Conservation (phyloP, 164 flowering plant genomes). For the Tetracentron sinense region DNA sequence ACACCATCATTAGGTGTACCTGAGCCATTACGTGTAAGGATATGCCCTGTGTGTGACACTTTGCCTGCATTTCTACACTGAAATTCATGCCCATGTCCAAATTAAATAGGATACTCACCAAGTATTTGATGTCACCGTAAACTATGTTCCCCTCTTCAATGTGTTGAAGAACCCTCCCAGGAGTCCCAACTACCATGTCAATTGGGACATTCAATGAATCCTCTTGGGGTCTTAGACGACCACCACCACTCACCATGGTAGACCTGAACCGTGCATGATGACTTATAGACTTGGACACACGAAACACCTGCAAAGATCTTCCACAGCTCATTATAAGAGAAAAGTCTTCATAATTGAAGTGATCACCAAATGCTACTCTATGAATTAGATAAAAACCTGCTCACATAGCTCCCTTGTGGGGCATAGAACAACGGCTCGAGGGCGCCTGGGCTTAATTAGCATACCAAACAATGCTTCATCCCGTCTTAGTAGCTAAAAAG, state of each 20-base stretch:
- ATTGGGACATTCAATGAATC: constrained; percentile 74
- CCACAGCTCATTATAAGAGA: neutral
- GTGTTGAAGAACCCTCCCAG: constrained; percentile 97
- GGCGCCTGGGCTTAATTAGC: constrained; percentile 89
- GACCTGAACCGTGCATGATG: constrained; percentile 94
- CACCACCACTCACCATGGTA: constrained; percentile 96
- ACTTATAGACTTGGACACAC: constrained; percentile 84
- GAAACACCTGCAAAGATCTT: constrained; percentile 62
- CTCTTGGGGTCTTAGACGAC: constrained; percentile 87
- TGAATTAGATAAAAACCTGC: constrained; percentile 48
- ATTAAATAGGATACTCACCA: constrained; percentile 44
- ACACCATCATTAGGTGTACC: constrained; percentile 4
- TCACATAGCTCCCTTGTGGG: constrained; percentile 96
- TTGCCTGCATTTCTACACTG: neutral
- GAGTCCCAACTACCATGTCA: constrained; percentile 98
- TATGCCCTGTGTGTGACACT: neutral
- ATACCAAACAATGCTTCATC: constrained; percentile 69
- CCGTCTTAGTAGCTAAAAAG: constrained; percentile 62
- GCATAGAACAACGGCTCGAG: constrained; percentile 88
- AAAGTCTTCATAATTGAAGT: neutral
- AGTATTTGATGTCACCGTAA: constrained; percentile 89
- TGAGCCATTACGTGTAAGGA: neutral
- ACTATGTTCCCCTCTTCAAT: constrained; percentile 90
- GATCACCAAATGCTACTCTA: neutral
- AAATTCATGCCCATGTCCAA: neutral